A percentile compares a stretch with the other conserved stretches of the same genome.
Conservation (phyloP, 306 rosid species). For the Cucurbita pepo region DNA sequence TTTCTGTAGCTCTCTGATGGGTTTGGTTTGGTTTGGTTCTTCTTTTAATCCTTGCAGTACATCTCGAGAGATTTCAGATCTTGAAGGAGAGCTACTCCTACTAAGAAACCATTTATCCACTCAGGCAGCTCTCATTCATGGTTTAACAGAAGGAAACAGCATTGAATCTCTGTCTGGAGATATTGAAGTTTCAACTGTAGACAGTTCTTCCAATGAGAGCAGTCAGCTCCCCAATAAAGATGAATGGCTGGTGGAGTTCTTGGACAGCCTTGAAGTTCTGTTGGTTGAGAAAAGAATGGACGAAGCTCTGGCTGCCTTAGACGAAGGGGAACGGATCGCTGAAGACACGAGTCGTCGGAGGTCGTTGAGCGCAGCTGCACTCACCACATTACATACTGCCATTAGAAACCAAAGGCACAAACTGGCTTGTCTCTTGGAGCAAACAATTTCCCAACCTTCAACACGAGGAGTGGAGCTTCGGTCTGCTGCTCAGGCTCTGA, state of each 20-base stretch:
- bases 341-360: constrained; percentile 21
- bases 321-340: constrained; percentile 37
- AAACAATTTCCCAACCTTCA: constrained; percentile 50
- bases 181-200: constrained; percentile 28
- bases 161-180: constrained; percentile 29
- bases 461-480: constrained; percentile 49
- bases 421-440: constrained; percentile 63
- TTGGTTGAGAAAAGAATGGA: constrained; percentile 71
- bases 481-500: constrained; percentile 38
- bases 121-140: constrained; percentile 68
- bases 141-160: constrained; percentile 55
- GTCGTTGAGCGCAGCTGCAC: constrained; percentile 24
- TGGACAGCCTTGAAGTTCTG: constrained; percentile 64
- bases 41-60: constrained; percentile 28
- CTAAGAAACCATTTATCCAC: constrained; percentile 76
- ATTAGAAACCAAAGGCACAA: constrained; percentile 42
- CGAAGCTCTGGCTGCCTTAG: constrained; percentile 57
- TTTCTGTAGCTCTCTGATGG: background rate
- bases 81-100: constrained; percentile 75
- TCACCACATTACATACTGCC: constrained; percentile 24
- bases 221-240: constrained; percentile 36
- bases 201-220: constrained; percentile 20
- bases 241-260: constrained; percentile 47
- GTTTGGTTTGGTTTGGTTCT: background rate
- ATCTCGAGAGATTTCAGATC: constrained; percentile 77